phyloP scores from a whole-genome alignment of 805 yeast genomes.

The Hanseniaspora valbyensis region DNA sequence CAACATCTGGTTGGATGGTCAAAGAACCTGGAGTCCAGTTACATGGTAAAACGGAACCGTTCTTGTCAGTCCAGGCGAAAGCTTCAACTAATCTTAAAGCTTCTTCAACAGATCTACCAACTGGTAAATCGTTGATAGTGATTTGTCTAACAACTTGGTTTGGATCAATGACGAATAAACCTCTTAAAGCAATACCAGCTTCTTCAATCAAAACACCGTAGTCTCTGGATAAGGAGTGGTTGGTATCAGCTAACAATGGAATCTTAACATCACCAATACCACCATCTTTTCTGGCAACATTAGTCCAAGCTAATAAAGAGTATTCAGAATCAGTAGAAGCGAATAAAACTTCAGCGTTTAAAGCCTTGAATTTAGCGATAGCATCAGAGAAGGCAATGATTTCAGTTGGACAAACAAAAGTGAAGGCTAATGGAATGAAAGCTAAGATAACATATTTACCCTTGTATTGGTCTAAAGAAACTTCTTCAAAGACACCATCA shows the following conservation, averaged over 20 bases:
- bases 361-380: slow-evolving; percentile 73
- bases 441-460: slow-evolving; percentile 97
- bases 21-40: slow-evolving; percentile 96
- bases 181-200: slow-evolving; percentile 94
- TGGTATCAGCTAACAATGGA: slow-evolving; percentile 92
- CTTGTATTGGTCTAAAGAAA: slow-evolving; percentile 86
- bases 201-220: slow-evolving; percentile 97
- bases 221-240: slow-evolving; percentile 87
- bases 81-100: slow-evolving; percentile 95
- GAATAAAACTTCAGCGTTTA: slow-evolving; percentile 79
- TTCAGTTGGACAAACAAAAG: slow-evolving; percentile 99
- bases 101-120: slow-evolving; percentile 98
- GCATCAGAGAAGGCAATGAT: slow-evolving; percentile 98
- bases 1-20: slow-evolving; percentile 77
- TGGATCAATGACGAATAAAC: slow-evolving; percentile 96
- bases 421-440: slow-evolving; percentile 97
- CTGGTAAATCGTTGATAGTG: slow-evolving; percentile 98
- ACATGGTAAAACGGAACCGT: slow-evolving; percentile 99
- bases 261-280: slow-evolving; percentile 93
- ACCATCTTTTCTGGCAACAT: slow-evolving; percentile 91
- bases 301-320: slow-evolving; percentile 96
- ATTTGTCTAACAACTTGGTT: slow-evolving; percentile 88
- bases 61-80: slow-evolving; percentile 97
- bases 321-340: slow-evolving; percentile 98
- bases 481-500: slow-evolving; percentile 91